Evolutionary conservation across 164 flowering plant species (phyloP), one percentile per base, ranked within the genome.

Genomic region (Vitis rupestris): DNA sequence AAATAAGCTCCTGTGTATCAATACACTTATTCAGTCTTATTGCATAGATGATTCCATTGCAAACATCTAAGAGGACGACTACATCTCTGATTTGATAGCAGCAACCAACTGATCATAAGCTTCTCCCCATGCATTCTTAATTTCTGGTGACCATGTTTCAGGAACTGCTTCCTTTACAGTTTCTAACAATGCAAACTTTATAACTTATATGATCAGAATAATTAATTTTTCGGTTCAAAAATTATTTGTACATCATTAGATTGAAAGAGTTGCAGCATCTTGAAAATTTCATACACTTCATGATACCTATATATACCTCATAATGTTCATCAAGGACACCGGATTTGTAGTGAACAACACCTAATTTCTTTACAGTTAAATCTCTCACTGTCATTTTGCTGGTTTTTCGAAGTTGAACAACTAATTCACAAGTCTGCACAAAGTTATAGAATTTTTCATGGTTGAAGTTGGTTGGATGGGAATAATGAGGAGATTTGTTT

Each of bases 81-180:
- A 1, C 23, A 19, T 19, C 23, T 19, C 1, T 19, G 1, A 30
- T 74, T 86, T 91, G 44, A 93, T 88, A 49, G 94, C 90, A 52
- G 84, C 87, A 48, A 74, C 94, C 68, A 89, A 63, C 69, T 88
- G 85, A 74, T 91, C 90, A 71, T 85, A 93, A 73, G 97, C 91
- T 82, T 82, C 85, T 50, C 74, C 85, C 95, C 95, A 93, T 3
- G 97, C 98, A 60, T 23, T 74, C 85, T 86, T 93, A 89, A 93
- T 91, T 70, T 87, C 90, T 2, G 78, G 73, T 17, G 93, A 86
- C 95, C 93, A 93, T 92, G 86, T 91, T 50, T 88, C 89, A 14
- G 93, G 89, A 7, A 93, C 86, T 44, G 91, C 97, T 67, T 88
- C 95, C 67, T 86, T 68, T 0, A 93, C 87, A 0, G 89, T 91